These are phyloP conservation scores for Angomonas ambiguus DNA, from an alignment of 208 protist genomes.

Conservation along the genomic window DNA sequence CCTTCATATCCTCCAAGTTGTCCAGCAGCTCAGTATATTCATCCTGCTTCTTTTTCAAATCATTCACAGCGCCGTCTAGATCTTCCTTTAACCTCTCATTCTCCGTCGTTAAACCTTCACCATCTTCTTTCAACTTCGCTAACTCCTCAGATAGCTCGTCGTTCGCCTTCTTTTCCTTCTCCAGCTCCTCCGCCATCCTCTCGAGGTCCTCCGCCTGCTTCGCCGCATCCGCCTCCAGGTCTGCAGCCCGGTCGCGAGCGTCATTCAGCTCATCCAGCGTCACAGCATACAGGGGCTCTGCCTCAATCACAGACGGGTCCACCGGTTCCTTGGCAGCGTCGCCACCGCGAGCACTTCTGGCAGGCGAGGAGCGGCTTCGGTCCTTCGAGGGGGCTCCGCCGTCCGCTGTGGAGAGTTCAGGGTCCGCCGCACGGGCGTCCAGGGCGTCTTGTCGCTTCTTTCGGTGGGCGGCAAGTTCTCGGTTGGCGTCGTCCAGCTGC, in stretches of 20 bases:
- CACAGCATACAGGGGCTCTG: slow-evolving; percentile 23
- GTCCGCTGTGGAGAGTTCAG: slow-evolving; percentile 14
- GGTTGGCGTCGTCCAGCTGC: slow-evolving; percentile 9
- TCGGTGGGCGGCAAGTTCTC: slow-evolving; percentile 23
- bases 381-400: background rate
- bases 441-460: slow-evolving; percentile 20
- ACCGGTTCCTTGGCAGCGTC: slow-evolving; percentile 3
- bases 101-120: slow-evolving; percentile 1
- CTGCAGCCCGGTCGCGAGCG: background rate
- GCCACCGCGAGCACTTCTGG: slow-evolving; percentile 7
- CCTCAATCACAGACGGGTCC: slow-evolving; percentile 5
- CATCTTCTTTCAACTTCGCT: background rate
- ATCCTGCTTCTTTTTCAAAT: background rate
- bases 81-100: slow-evolving; percentile 15
- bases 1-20: background rate
- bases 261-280: slow-evolving; percentile 28
- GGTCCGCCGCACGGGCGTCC: slow-evolving; percentile 20
- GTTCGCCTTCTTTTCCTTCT: too few species aligned
- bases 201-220: slow-evolving; percentile 19
- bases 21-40: background rate
- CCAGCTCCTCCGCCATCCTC: too few species aligned
- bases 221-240: slow-evolving; percentile 16
- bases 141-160: too few species aligned
- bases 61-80: background rate
- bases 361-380: background rate